Conservation (phyloP, 2,329 filamentous ascomycete genomes). For the Ampelomyces quisqualis region DNA sequence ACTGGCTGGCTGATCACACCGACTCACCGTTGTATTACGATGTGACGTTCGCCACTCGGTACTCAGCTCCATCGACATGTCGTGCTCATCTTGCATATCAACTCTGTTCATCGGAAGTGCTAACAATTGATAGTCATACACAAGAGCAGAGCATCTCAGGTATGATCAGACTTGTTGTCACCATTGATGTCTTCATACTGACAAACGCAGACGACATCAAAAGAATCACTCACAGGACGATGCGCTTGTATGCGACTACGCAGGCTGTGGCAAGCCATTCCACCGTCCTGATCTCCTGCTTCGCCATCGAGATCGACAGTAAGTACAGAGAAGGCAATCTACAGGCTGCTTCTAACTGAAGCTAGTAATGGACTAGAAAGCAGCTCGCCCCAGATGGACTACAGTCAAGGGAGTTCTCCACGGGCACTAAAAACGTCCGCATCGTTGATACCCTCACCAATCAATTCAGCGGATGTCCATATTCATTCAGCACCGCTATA, state of each 20-base stretch:
- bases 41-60: background rate
- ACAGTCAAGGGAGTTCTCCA: slow-evolving; percentile 28
- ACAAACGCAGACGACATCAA: slow-evolving; percentile 46
- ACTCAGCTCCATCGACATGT: background rate
- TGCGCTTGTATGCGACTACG: slow-evolving; percentile 44
- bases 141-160: slow-evolving; percentile 51
- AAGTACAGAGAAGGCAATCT: slow-evolving; percentile 20
- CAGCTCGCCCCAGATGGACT: slow-evolving; percentile 23
- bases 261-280: slow-evolving; percentile 48
- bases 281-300: slow-evolving; percentile 48
- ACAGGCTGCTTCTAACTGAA: slow-evolving; percentile 15
- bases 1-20: background rate
- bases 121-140: slow-evolving; percentile 47
- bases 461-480: slow-evolving; percentile 15
- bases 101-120: slow-evolving; percentile 3
- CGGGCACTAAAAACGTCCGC: slow-evolving; percentile 18
- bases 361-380: slow-evolving; percentile 32
- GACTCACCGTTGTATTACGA: background rate
- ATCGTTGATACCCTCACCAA: slow-evolving; percentile 16
- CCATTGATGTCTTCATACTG: slow-evolving; percentile 1
- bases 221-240: slow-evolving; percentile 50
- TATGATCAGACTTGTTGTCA: slow-evolving; percentile 11
- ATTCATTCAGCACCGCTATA: slow-evolving; percentile 18
- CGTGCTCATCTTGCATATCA: background rate
- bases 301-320: slow-evolving; percentile 51